Base-by-base conservation (phyloP, 2,329 filamentous ascomycete species). In the Torrubiella hemipterigena region DNA sequence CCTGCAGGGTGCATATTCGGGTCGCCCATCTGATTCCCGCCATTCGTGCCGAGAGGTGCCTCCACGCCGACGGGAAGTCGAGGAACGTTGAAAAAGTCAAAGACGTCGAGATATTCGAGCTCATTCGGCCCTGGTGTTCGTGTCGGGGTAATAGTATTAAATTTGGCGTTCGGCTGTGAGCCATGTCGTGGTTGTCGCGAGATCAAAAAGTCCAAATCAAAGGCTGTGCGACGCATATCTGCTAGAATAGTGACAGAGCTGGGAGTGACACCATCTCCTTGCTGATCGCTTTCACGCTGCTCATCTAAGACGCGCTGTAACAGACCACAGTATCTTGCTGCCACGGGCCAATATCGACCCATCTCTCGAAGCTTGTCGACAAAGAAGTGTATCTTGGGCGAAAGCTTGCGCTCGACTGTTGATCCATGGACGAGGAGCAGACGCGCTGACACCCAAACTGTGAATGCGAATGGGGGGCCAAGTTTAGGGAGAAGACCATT, bases 71-170 rank as follows among this genome's bases (percentile, higher is more conserved):
- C 54, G 0, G 72, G 69, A 16, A 94, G 59, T 13, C 85, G 65
- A 1, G 87, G 87, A 34, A 93, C 76, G 49, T 94, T 94, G 65
- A 94, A 95, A 50, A 93, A 94, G 44, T 91, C 84, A 50, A 95
- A 94, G 0, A 94, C 82, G 45, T 94, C 86, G 3, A 94, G 63
- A 49, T 93, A 93, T 50, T 93, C 87, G 4, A 94, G 63, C 47
- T 93, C 85, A 42, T 91, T 84, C 2, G 81, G 72, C 8, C 76
- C 81, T 1, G 83, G 81, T 18, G 77, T 81, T 39, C 74, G 69
- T 2, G 71, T 69, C 2, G 76, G 73, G 1, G 76, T 77, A 15
- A 63, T 56, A 42, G 64, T 70, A 3, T 65, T 59, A 27, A 69
- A 43, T 4, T 67, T 58, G 31, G 62, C 67, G 11, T 56, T 51